A percentile compares a stretch with the other conserved stretches of the same genome.
phyloP scores from a whole-genome alignment of 108 stramenopile genomes.

The Cyclotella kingstonii region DNA sequence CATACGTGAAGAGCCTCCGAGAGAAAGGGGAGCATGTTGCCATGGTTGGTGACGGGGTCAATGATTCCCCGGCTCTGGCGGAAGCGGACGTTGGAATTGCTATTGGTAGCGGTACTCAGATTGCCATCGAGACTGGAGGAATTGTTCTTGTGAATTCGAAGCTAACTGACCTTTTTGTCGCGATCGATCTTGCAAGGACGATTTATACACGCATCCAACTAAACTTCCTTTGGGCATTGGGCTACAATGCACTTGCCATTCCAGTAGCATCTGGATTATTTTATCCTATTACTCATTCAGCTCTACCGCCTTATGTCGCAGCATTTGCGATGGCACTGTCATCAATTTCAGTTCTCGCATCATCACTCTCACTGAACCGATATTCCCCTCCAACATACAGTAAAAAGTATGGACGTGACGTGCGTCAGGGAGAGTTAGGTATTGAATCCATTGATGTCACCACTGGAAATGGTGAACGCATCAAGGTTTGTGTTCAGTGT shows the following conservation, averaged over 20 bases:
- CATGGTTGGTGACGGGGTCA: slow-evolving; percentile 90
- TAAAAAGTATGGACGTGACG: slow-evolving; percentile 45
- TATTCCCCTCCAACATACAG: slow-evolving; percentile 47
- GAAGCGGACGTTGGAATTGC: slow-evolving; percentile 90
- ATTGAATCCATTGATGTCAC: slow-evolving; percentile 40
- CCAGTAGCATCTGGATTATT: slow-evolving; percentile 86
- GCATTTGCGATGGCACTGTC: slow-evolving; percentile 79
- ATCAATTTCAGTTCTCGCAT: slow-evolving; percentile 60
- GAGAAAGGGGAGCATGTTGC: slow-evolving; percentile 67
- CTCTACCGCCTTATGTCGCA: slow-evolving; percentile 73
- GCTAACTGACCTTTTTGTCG: slow-evolving; percentile 68
- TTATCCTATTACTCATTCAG: slow-evolving; percentile 60
- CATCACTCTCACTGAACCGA: slow-evolving; percentile 44
- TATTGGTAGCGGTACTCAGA: slow-evolving; percentile 83
- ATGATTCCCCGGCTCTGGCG: slow-evolving; percentile 64
- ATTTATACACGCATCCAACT: slow-evolving; percentile 74
- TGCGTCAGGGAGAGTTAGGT: slow-evolving; percentile 41
- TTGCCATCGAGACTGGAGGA: slow-evolving; percentile 85
- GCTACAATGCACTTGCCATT: slow-evolving; percentile 84
- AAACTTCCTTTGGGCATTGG: slow-evolving; percentile 84
- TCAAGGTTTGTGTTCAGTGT: slow-evolving; percentile 30
- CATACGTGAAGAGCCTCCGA: slow-evolving; percentile 69
- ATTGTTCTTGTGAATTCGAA: slow-evolving; percentile 79
- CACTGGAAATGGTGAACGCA: slow-evolving; percentile 9
- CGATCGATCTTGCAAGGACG: slow-evolving; percentile 68